A percentile compares a stretch with the other conserved stretches of the same genome.
These are phyloP conservation scores for Hypoxylon sp. DNA, from an alignment of 2,329 filamentous ascomycete species.

Conservation along the genomic window DNA sequence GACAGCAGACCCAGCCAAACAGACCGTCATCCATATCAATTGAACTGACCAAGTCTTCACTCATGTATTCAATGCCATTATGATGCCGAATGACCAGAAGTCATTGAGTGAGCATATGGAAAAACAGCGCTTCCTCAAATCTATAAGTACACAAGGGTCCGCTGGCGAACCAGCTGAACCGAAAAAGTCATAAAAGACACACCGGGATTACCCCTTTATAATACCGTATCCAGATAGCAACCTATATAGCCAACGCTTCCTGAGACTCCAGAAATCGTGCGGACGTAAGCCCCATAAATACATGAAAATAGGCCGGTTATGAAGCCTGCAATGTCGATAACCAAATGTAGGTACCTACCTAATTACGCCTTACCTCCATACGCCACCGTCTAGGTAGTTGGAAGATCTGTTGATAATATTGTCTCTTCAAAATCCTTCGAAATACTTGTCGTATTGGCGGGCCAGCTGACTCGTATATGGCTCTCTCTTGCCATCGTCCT, in stretches of 20 bases:
- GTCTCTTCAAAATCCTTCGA: constrained; percentile 74
- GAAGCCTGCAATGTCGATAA: constrained; percentile 13
- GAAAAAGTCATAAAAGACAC: constrained; percentile 14
- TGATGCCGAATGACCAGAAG: neutral
- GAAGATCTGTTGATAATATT: constrained; percentile 10
- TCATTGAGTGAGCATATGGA: neutral
- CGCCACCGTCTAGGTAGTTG: constrained; percentile 22
- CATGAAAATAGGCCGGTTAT: constrained; percentile 14
- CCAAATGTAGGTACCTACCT: constrained; percentile 1
- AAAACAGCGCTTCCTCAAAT: neutral
- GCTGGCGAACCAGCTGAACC: neutral
- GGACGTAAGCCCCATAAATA: constrained; percentile 33
- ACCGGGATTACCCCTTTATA: constrained; percentile 28
- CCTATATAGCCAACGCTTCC: constrained; percentile 33
- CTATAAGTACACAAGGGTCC: constrained; percentile 17
- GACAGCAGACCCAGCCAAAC: too few species aligned
- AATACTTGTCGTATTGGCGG: constrained; percentile 77
- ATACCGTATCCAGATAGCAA: constrained; percentile 27
- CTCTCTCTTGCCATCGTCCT: constrained; percentile 76
- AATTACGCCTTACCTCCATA: constrained; percentile 21
- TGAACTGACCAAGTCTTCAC: neutral
- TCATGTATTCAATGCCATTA: neutral
- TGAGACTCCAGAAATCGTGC: constrained; percentile 23
- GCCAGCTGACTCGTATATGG: constrained; percentile 78
- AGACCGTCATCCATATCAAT: neutral